phyloP scores from a whole-genome alignment of 306 rosid species.

The Prunus mongolica region DNA sequence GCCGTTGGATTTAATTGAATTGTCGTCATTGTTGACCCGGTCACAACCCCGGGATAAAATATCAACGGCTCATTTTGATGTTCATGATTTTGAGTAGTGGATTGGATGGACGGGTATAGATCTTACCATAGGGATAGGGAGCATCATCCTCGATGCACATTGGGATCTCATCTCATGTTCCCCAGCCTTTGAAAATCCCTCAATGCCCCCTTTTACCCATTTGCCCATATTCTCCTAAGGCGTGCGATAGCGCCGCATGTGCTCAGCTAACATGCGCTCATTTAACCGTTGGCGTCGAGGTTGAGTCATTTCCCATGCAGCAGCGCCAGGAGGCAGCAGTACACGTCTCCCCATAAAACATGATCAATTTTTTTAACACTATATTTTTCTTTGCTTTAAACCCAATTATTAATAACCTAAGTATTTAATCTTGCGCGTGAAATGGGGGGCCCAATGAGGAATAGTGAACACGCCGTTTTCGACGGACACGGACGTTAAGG shows the following conservation, averaged over 20 bases:
- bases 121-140: not conserved
- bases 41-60: no score
- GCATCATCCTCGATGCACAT: conserved; percentile 10
- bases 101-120: not conserved
- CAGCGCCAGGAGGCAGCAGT: not conserved
- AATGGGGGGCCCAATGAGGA: conserved; percentile 12
- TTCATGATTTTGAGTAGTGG: not conserved
- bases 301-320: conserved; percentile 16
- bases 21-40: not conserved
- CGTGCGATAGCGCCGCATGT: not conserved
- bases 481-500: conserved; percentile 34
- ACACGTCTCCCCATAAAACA: not conserved
- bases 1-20: not conserved
- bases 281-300: not conserved
- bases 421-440: conserved; percentile 18
- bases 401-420: no score
- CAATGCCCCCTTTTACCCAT: not conserved
- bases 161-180: conserved; percentile 24
- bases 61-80: not conserved
- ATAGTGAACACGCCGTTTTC: conserved; percentile 23
- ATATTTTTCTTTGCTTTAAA: no score
- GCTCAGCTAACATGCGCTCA: not conserved
- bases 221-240: not conserved
- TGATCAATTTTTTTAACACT: not conserved
- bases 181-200: not conserved